Percentiles rank a stretch among this genome's conserved stretches.
Evolutionary conservation across 345 rosid genomes (phyloP).

Genomic region (Populus nigra): DNA sequence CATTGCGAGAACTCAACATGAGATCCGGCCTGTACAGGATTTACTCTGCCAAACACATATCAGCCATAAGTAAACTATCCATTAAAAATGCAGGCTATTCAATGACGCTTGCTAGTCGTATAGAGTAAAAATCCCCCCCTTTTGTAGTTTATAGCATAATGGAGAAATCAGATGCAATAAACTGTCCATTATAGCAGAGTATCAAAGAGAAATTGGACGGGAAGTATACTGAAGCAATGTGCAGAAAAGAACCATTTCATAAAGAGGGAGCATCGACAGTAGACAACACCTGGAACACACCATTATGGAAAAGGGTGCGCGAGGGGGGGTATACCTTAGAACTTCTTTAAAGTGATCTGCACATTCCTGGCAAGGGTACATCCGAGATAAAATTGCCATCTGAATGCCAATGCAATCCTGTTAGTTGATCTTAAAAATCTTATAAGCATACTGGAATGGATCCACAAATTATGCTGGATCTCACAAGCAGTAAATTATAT

Average conservation of each 20-base stretch:
- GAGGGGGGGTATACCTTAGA: constrained; percentile 49
- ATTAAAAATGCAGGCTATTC: too few relatives aligned
- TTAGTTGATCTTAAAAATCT: constrained; percentile 2
- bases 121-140: neutral
- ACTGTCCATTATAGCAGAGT: neutral
- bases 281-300: neutral
- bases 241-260: too few relatives aligned
- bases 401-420: constrained; percentile 29
- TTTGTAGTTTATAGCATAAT: neutral
- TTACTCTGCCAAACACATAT: constrained; percentile 47
- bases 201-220: neutral
- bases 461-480: too few relatives aligned
- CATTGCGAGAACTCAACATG: constrained; percentile 86
- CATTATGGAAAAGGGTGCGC: neutral
- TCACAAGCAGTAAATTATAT: too few relatives aligned
- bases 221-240: too few relatives aligned
- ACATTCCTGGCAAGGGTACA: constrained; percentile 95
- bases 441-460: neutral
- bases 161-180: neutral
- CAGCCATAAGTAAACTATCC: constrained; percentile 1
- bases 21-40: constrained; percentile 75
- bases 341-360: constrained; percentile 95
- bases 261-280: neutral
- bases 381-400: constrained; percentile 88
- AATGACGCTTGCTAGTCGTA: neutral